Evolutionary conservation across 2,329 filamentous ascomycete genomes (phyloP).

Genomic region (Fusarium poae): DNA sequence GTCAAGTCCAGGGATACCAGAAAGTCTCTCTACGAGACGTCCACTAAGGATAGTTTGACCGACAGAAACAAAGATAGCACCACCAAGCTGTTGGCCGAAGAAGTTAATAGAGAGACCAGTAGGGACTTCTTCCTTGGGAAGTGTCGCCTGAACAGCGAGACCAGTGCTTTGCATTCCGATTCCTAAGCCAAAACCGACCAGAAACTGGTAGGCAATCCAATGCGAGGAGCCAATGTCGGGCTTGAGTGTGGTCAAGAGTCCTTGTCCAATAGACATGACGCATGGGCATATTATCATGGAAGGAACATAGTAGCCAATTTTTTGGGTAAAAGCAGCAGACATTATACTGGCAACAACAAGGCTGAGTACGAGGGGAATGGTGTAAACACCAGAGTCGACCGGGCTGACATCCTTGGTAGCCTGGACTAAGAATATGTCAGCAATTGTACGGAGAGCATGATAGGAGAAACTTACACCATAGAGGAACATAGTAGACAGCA

Average conservation of each 20-base stretch:
- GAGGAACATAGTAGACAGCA: conserved; percentile 65
- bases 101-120: conserved; percentile 68
- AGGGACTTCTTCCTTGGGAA: conserved; percentile 65
- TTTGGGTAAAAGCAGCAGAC: conserved; percentile 63
- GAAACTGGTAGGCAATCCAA: conserved; percentile 72
- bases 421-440: conserved; percentile 60
- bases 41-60: conserved; percentile 67
- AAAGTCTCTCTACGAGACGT: conserved; percentile 57
- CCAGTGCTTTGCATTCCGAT: conserved; percentile 69
- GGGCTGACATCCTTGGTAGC: conserved; percentile 66
- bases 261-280: conserved; percentile 65
- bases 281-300: conserved; percentile 66
- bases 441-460: neutral
- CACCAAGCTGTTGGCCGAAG: conserved; percentile 71
- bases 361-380: conserved; percentile 68
- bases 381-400: conserved; percentile 68
- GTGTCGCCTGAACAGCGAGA: conserved; percentile 68
- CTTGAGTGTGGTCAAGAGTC: conserved; percentile 69
- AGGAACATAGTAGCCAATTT: conserved; percentile 71
- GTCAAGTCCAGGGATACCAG: conserved; percentile 59
- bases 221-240: conserved; percentile 60
- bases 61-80: conserved; percentile 69
- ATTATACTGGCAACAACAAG: conserved; percentile 66
- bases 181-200: conserved; percentile 70
- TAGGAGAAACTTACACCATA: conserved; percentile 63